phyloP scores from a whole-genome alignment of 2,329 filamentous ascomycete genomes.

The Colletotrichum costaricense region DNA sequence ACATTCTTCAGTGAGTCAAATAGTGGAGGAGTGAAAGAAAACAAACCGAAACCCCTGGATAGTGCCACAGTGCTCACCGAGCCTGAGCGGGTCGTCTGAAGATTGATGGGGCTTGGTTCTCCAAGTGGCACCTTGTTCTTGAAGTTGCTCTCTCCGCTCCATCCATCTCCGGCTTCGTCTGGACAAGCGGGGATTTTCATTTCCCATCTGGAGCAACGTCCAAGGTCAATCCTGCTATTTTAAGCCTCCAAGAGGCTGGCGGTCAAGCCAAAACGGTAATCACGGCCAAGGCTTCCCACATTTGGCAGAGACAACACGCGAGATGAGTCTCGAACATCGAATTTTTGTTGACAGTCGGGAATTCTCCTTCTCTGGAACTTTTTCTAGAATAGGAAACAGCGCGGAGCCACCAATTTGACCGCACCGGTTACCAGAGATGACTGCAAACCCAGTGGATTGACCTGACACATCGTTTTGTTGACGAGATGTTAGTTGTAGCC shows the following conservation, averaged over 20 bases:
- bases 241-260: slow-evolving; percentile 3
- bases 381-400: neutral
- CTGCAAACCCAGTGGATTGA: neutral
- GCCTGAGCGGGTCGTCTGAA: slow-evolving; percentile 22
- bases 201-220: slow-evolving; percentile 13
- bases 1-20: slow-evolving; percentile 17
- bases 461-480: neutral
- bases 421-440: neutral
- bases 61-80: neutral
- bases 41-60: slow-evolving; percentile 5
- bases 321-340: slow-evolving; percentile 10
- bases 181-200: slow-evolving; percentile 27
- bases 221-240: slow-evolving; percentile 30
- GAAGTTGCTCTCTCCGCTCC: slow-evolving; percentile 12
- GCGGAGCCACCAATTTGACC: neutral
- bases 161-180: slow-evolving; percentile 15
- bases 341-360: neutral
- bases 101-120: slow-evolving; percentile 21
- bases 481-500: neutral
- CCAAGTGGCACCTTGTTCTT: slow-evolving; percentile 18
- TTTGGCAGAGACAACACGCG: slow-evolving; percentile 7
- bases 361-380: slow-evolving; percentile 1
- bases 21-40: neutral
- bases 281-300: slow-evolving; percentile 8
- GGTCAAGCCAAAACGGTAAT: slow-evolving; percentile 17